A percentile compares a stretch with the other conserved stretches of the same genome.
Evolutionary conservation across 75 land plant genomes (phyloP).

Genomic region (Azolla pinnata): DNA sequence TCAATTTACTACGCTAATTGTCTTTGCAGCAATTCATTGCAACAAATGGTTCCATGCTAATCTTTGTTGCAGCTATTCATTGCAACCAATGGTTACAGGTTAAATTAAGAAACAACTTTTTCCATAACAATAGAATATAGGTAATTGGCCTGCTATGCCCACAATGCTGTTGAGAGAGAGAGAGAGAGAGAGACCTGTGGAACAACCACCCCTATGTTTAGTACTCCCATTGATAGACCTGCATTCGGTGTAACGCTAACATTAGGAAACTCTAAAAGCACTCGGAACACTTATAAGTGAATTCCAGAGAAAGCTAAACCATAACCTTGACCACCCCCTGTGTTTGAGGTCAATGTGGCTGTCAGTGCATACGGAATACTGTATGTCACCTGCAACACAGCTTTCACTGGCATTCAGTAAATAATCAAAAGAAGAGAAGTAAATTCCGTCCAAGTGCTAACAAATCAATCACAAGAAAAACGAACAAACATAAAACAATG

Average conservation of each 20-base stretch:
- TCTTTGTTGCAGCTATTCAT: too few species aligned
- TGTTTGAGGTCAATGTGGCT: constrained; percentile 49
- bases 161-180: too few species aligned
- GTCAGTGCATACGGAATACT: constrained; percentile 86
- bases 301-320: not conserved
- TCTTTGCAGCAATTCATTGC: too few species aligned
- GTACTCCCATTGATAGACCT: constrained; percentile 90
- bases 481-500: too few species aligned
- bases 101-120: not conserved
- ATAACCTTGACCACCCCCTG: constrained; percentile 88
- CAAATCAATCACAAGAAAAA: not conserved
- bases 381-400: constrained; percentile 63
- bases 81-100: not conserved
- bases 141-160: too few species aligned
- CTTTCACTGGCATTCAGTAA: not conserved
- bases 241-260: constrained; percentile 10
- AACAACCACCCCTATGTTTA: constrained; percentile 83
- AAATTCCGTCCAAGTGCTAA: not conserved
- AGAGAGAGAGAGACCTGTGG: constrained; percentile 90
- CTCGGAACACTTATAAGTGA: not conserved
- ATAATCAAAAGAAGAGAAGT: not conserved
- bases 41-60: too few species aligned
- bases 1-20: too few species aligned
- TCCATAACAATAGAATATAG: too few species aligned
- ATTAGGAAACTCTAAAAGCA: not conserved